Base-by-base conservation (phyloP, 2,329 filamentous ascomycete species). In the Aureobasidium sp. region DNA sequence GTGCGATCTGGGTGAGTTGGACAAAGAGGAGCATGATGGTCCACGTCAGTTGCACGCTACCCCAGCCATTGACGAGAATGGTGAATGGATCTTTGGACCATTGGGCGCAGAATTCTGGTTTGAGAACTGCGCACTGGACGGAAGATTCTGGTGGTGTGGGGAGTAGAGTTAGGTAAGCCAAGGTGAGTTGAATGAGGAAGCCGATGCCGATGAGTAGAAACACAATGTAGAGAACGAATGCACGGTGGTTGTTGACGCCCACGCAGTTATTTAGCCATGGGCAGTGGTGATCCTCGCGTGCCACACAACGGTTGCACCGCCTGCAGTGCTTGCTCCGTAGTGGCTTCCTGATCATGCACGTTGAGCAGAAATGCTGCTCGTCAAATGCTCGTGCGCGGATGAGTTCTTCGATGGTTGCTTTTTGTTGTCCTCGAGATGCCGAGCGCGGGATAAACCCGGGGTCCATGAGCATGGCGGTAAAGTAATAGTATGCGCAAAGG, bases 221-320 rank as follows among this genome's bases (percentile, higher is more conserved):
- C 37, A 94, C 72, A 16, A 98, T 79, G 67, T 97, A 98, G 45
- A 96, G 74, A 64, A 96, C 86, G 69, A 98, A 98, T 62, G 96
- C 90, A 12, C 93, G 84, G 64, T 97, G 87, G 68, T 97, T 98
- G 73, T 97, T 97, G 58, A 93, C 81, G 38, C 88, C 93, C 37
- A 98, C 81, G 63, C 93, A 98, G 70, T 96, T 97, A 71, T 95
- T 87, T 21, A 97, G 88, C 93, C 93, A 98, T 0, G 93, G 93
- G 64, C 93, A 98, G 66, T 98, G 93, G 65, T 98, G 93, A 66
- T 98, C 93, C 71, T 95, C 89, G 70, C 94, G 95, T 52, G 91
- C 90, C 51, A 98, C 88, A 67, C 93, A 98, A 59, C 91, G 86
- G 63, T 86, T 83, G 68, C 93, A 98, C 57, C 88, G 80, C 65